Conservation (phyloP, 2,329 filamentous ascomycete genomes). For the Emergomyces pasteurianus region DNA sequence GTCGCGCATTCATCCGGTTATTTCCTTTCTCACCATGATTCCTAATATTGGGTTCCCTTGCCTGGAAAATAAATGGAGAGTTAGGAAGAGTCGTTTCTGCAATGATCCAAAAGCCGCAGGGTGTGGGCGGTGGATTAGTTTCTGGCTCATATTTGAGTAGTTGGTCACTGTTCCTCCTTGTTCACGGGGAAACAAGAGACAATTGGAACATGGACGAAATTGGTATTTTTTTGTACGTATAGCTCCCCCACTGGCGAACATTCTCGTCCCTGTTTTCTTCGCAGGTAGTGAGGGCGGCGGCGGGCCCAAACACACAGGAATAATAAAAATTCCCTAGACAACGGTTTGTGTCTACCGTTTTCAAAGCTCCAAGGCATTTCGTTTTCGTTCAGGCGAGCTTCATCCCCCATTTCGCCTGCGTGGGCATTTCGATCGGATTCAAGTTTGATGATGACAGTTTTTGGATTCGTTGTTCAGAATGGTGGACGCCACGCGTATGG, state of each 20-base stretch:
- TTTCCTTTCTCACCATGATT: background rate
- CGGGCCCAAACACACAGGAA: background rate
- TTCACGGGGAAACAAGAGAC: background rate
- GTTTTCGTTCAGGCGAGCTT: background rate
- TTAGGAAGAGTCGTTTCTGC: background rate
- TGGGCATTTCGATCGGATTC: background rate
- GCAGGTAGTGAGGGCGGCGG: background rate
- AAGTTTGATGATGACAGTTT: background rate
- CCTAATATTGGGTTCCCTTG: background rate
- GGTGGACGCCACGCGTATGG: background rate
- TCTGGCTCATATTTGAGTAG: background rate
- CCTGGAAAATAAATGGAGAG: background rate
- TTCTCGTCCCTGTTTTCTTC: background rate
- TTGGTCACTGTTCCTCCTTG: background rate
- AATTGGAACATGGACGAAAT: background rate
- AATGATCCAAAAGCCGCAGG: background rate
- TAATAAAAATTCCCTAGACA: background rate
- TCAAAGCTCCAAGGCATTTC: background rate
- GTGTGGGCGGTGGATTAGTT: background rate
- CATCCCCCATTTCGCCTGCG: background rate
- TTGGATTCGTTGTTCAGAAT: background rate
- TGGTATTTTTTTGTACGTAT: background rate
- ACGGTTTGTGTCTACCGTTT: background rate
- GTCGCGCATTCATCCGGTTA: background rate
- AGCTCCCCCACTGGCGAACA: background rate